phyloP scores from a whole-genome alignment of 2,329 filamentous ascomycete species.

The Xylaria hypoxylon region DNA sequence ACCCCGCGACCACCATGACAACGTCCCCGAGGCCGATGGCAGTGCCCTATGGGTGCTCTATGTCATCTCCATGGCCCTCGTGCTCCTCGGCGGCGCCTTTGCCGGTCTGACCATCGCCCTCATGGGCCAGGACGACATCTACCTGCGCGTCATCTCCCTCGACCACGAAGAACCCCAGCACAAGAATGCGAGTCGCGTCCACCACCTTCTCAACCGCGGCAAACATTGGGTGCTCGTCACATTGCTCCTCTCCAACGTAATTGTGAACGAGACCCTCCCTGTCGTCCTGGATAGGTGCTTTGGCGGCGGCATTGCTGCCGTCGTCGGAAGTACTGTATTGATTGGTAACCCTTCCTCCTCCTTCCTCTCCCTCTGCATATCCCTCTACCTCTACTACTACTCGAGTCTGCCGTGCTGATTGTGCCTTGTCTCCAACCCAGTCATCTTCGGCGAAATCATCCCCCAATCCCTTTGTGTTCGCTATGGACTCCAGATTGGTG shows the following conservation, averaged over 20 bases:
- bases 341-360: slow-evolving; percentile 72
- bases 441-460: slow-evolving; percentile 97
- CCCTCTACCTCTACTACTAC: not conserved
- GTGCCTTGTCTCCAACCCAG: slow-evolving; percentile 68
- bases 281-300: slow-evolving; percentile 95
- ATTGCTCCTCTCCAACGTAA: slow-evolving; percentile 92
- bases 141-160: slow-evolving; percentile 91
- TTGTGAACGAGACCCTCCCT: slow-evolving; percentile 95
- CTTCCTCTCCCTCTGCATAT: not conserved
- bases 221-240: slow-evolving; percentile 99
- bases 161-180: slow-evolving; percentile 88
- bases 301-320: slow-evolving; percentile 93
- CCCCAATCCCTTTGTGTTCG: slow-evolving; percentile 97
- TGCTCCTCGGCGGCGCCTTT: slow-evolving; percentile 90
- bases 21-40: slow-evolving; percentile 66
- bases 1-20: slow-evolving; percentile 54
- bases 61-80: slow-evolving; percentile 80
- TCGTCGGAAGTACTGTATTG: slow-evolving; percentile 90
- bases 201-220: slow-evolving; percentile 82
- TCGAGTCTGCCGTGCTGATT: slow-evolving; percentile 41
- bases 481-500: slow-evolving; percentile 93
- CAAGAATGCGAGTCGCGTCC: slow-evolving; percentile 84
- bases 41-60: slow-evolving; percentile 84
- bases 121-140: slow-evolving; percentile 89
- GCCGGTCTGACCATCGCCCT: slow-evolving; percentile 89